Conservation (phyloP, 2,329 filamentous ascomycete species). For the Macrophomina pseudophaseolina region DNA sequence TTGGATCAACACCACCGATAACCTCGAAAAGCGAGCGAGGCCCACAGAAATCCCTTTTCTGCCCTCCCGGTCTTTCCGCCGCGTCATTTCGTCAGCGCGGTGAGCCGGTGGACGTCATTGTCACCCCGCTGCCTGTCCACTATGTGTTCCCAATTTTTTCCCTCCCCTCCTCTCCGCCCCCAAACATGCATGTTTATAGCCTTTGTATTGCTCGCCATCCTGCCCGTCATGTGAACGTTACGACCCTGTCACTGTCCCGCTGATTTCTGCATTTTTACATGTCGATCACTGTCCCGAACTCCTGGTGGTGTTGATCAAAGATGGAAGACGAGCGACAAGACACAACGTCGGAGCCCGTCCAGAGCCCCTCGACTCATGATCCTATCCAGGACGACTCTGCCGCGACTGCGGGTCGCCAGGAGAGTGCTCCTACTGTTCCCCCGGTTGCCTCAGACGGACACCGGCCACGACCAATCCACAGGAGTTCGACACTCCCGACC, state of each 20-base stretch:
- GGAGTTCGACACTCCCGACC: constrained; percentile 9
- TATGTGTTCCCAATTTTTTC: background rate
- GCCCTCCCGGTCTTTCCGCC: constrained; percentile 10
- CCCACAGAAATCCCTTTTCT: background rate
- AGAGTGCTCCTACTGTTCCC: background rate
- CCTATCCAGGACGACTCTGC: background rate
- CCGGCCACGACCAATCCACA: constrained; percentile 6
- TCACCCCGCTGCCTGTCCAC: background rate
- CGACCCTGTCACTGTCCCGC: background rate
- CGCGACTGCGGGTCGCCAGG: background rate
- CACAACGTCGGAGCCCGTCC: background rate
- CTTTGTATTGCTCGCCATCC: background rate
- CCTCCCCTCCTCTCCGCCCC: background rate
- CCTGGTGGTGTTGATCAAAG: background rate
- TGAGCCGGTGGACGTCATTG: background rate
- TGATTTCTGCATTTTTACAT: background rate
- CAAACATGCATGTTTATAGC: background rate
- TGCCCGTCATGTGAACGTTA: background rate
- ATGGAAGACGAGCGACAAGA: background rate
- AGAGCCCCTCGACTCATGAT: background rate
- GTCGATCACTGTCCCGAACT: background rate
- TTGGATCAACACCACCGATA: constrained; percentile 11
- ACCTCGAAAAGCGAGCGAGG: background rate
- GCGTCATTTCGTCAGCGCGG: constrained; percentile 8
- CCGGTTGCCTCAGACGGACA: background rate